Evolutionary conservation across 768 basidiomycete genomes (phyloP).

Genomic region (Russula griseocarnosa): DNA sequence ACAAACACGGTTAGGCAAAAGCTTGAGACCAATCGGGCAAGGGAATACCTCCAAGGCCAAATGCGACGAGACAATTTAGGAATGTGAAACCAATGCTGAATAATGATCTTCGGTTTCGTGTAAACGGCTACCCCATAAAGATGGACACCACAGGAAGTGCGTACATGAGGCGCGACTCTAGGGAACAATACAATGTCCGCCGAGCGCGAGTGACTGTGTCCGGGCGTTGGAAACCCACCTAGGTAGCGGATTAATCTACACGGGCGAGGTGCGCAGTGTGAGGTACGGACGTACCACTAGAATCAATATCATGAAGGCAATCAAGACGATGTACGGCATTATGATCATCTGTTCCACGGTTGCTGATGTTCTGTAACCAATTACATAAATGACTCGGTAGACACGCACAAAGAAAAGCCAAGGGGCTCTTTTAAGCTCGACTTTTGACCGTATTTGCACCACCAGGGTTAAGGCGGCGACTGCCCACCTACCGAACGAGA

Average conservation of each 20-base stretch:
- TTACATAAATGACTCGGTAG: neutral
- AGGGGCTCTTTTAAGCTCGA: constrained; percentile 1
- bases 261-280: neutral
- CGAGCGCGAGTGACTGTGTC: constrained; percentile 10
- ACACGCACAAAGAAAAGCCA: constrained; percentile 8
- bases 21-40: neutral
- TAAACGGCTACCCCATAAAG: neutral
- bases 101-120: constrained; percentile 1
- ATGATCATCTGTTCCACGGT: constrained; percentile 13
- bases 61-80: neutral
- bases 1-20: neutral
- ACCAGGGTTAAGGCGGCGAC: constrained; percentile 11
- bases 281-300: constrained; percentile 1
- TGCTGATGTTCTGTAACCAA: neutral
- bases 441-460: constrained; percentile 6
- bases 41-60: constrained; percentile 1
- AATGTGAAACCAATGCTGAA: constrained; percentile 11
- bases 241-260: neutral
- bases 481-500: constrained; percentile 11
- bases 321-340: constrained; percentile 9
- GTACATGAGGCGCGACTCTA: constrained; percentile 10
- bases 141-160: neutral
- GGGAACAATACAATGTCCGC: constrained; percentile 13
- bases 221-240: constrained; percentile 9
- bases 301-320: neutral